Conservation (phyloP, 345 rosid genomes). For the Nasturtium officinale region DNA sequence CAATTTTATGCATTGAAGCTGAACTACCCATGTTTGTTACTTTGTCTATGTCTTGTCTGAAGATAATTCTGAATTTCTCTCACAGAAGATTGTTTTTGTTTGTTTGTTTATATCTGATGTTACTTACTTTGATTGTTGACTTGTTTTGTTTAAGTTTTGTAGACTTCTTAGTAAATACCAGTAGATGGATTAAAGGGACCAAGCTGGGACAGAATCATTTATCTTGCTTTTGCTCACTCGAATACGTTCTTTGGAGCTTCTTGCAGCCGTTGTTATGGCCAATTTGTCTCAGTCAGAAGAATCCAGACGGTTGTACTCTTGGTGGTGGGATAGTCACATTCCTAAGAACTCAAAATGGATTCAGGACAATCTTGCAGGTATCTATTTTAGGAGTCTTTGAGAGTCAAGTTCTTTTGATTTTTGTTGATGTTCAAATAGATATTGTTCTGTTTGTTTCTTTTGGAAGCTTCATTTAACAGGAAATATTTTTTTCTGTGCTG, state of each 20-base stretch:
- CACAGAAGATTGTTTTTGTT: not conserved
- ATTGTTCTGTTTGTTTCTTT: constrained; percentile 1
- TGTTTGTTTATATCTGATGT: not conserved
- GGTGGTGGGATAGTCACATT: constrained; percentile 99
- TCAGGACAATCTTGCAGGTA: constrained; percentile 95
- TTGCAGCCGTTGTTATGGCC: constrained; percentile 59
- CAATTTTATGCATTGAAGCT: constrained; percentile 12
- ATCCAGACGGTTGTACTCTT: constrained; percentile 72
- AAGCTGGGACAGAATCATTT: not conserved
- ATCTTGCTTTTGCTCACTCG: constrained; percentile 9
- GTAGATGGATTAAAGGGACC: not conserved
- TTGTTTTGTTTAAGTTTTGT: constrained; percentile 29
- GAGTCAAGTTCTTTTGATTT: not conserved
- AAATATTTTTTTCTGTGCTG: not conserved
- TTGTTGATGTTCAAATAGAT: not conserved
- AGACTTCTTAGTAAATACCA: constrained; percentile 19
- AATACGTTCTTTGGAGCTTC: constrained; percentile 29
- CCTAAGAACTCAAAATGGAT: constrained; percentile 99
- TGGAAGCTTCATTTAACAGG: not conserved
- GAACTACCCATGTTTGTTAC: constrained; percentile 9
- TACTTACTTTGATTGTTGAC: not conserved
- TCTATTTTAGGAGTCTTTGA: not conserved
- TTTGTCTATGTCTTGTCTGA: constrained; percentile 1
- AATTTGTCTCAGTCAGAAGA: constrained; percentile 55
- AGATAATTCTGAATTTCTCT: constrained; percentile 1